A percentile compares a stretch with the other conserved stretches of the same genome.
phyloP scores from a whole-genome alignment of 2,329 filamentous ascomycete species.

The Hymenoscyphus scutula region DNA sequence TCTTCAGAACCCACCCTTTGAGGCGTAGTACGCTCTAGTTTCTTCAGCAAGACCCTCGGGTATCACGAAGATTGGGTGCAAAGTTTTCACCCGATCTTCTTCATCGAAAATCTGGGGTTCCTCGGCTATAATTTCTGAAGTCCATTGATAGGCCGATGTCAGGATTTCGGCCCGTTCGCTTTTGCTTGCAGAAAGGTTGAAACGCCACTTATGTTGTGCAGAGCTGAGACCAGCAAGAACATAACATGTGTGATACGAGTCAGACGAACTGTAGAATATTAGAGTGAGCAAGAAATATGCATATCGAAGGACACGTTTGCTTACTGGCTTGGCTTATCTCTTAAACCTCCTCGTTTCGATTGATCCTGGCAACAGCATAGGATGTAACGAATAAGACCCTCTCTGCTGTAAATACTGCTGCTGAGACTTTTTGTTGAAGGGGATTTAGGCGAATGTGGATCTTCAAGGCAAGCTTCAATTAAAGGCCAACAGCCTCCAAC shows the following conservation, averaged over 20 bases:
- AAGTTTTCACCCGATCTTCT: constrained; percentile 63
- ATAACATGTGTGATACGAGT: constrained; percentile 93
- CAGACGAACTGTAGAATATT: constrained; percentile 59
- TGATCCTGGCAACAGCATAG: constrained; percentile 81
- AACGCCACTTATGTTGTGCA: constrained; percentile 67
- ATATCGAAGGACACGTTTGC: constrained; percentile 37
- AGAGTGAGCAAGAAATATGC: constrained; percentile 22
- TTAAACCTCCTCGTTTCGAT: constrained; percentile 69
- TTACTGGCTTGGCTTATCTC: constrained; percentile 91
- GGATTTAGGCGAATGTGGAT: constrained; percentile 38
- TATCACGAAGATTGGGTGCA: constrained; percentile 85
- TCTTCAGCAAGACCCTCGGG: constrained; percentile 53
- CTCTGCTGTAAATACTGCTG: constrained; percentile 69
- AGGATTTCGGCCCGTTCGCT: constrained; percentile 31
- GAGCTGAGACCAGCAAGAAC: constrained; percentile 82
- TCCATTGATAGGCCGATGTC: constrained; percentile 39
- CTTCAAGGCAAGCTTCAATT: constrained; percentile 73
- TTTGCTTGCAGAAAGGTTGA: constrained; percentile 38
- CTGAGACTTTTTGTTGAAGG: constrained; percentile 18
- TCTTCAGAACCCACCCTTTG: constrained; percentile 31
- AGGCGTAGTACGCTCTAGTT: constrained; percentile 32
- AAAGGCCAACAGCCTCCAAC: constrained; percentile 93
- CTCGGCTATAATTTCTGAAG: constrained; percentile 44
- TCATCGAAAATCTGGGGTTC: constrained; percentile 67
- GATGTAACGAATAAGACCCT: constrained; percentile 86